phyloP scores from a whole-genome alignment of 805 yeast genomes.

The Metahyphopichia silvanorum region DNA sequence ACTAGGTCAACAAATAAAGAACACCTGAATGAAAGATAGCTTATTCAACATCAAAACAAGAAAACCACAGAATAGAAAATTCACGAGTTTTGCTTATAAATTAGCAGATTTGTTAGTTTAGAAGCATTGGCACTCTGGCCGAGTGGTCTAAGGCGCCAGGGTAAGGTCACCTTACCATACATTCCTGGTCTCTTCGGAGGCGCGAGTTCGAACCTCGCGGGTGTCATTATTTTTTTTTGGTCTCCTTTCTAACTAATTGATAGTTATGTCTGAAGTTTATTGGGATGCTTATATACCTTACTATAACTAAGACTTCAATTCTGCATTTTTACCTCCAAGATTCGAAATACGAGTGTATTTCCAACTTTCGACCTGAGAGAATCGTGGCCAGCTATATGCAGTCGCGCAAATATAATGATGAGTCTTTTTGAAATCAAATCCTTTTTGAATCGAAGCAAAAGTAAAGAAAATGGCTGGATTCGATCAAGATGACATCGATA shows the following conservation, averaged over 20 bases:
- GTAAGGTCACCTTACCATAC: constrained; percentile 21
- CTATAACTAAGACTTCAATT: too few relatives aligned
- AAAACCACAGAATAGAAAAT: too few relatives aligned
- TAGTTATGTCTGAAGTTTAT: too few relatives aligned
- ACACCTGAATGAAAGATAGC: too few relatives aligned
- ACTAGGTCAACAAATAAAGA: too few relatives aligned
- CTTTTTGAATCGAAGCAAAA: background rate
- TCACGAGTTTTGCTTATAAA: background rate
- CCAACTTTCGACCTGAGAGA: too few relatives aligned
- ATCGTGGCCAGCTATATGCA: too few relatives aligned
- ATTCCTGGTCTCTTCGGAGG: constrained; percentile 28
- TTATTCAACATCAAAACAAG: too few relatives aligned
- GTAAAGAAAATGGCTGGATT: constrained; percentile 9
- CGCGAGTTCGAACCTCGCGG: constrained; percentile 29
- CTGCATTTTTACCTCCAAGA: too few relatives aligned
- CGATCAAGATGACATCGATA: constrained; percentile 22
- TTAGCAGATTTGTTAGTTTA: background rate
- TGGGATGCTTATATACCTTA: too few relatives aligned
- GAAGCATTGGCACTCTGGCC: constrained; percentile 21
- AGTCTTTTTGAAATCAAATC: constrained; percentile 5
- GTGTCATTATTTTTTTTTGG: constrained; percentile 17
- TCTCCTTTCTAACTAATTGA: too few relatives aligned
- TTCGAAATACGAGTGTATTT: too few relatives aligned
- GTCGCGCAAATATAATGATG: background rate
- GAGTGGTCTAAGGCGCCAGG: constrained; percentile 31